These are phyloP conservation scores for Blastobotrys serpentis DNA, from an alignment of 1,139 yeast species.

Conservation along the genomic window DNA sequence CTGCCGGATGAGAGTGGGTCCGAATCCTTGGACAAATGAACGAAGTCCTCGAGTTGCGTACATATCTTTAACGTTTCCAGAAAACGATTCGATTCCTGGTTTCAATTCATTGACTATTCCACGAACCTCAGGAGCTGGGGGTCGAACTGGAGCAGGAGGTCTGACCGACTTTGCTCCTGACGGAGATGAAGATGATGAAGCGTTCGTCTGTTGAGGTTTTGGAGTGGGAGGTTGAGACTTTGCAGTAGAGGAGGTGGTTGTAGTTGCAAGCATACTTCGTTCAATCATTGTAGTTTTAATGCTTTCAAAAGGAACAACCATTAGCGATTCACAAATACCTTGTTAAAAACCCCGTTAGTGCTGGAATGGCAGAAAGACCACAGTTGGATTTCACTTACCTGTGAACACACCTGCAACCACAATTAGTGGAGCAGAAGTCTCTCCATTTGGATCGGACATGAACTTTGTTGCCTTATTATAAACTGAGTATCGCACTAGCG, in stretches of 20 bases:
- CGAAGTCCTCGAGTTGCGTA: slow-evolving; percentile 69
- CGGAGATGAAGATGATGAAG: too few species aligned
- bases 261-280: slow-evolving; percentile 21
- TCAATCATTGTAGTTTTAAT: slow-evolving; percentile 86
- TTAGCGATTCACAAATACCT: slow-evolving; percentile 55
- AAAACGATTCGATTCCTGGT: slow-evolving; percentile 27
- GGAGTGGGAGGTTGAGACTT: background rate
- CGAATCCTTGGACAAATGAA: slow-evolving; percentile 80
- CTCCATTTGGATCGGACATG: slow-evolving; percentile 50
- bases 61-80: slow-evolving; percentile 46
- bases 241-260: too few species aligned
- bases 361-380: background rate
- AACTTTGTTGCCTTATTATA: slow-evolving; percentile 77
- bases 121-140: slow-evolving; percentile 18
- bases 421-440: slow-evolving; percentile 39
- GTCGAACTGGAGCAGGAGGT: slow-evolving; percentile 16
- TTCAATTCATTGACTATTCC: slow-evolving; percentile 18
- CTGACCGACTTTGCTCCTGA: slow-evolving; percentile 8
- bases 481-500: slow-evolving; percentile 66
- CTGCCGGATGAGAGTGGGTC: slow-evolving; percentile 78
- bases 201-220: background rate
- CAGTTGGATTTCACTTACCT: slow-evolving; percentile 41
- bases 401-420: slow-evolving; percentile 81
- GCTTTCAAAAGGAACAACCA: slow-evolving; percentile 88
- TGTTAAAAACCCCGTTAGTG: background rate